Evolutionary conservation across 164 flowering plant species (phyloP), one percentile per base, ranked within the genome.

Genomic region (Brasenia schreberi): DNA sequence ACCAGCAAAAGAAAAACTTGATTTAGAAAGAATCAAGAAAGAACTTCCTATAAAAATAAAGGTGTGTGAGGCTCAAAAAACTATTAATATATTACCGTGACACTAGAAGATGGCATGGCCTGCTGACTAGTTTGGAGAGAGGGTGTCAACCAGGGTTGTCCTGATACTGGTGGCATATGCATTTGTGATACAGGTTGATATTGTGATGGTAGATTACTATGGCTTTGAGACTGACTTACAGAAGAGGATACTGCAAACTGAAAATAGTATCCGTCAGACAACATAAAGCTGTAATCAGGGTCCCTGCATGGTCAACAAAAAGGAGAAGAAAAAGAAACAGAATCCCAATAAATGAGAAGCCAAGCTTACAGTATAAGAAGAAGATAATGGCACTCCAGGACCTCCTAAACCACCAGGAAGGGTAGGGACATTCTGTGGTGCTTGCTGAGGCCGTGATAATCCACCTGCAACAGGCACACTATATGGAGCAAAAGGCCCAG

Each of bases 341-440:
- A 18, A 61, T 23, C 18, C 10, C 19, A 61, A 18, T 61, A 12
- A 12, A 14, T 18, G 18, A 58, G 16, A 58, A 58, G 18, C 27
- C 18, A 53, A 64, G 43, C 92, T 80, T 77, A 92, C 98, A 23
- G 85, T 82, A 70, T 89, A 89, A 43, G 92, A 75, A 19, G 97
- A 83, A 42, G 89, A 81, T 42, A 73, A 67, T 27, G 88, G 77
- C 71, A 75, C 68, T 72, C 96, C 97, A 39, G 77, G 70, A 64
- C 84, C 82, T 67, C 80, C 86, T 59, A 81, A 63, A 33, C 81
- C 83, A 66, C 83, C 78, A 74, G 78, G 62, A 74, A 76, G 83
- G 71, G 62, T 77, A 70, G 66, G 77, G 11, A 74, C 52, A 19
- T 78, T 73, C 43, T 85, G 86, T 17, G 68, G 68, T 66, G 68